phyloP scores from a whole-genome alignment of 1,284 basidiomycete genomes.

The Ganoderma multipileum region DNA sequence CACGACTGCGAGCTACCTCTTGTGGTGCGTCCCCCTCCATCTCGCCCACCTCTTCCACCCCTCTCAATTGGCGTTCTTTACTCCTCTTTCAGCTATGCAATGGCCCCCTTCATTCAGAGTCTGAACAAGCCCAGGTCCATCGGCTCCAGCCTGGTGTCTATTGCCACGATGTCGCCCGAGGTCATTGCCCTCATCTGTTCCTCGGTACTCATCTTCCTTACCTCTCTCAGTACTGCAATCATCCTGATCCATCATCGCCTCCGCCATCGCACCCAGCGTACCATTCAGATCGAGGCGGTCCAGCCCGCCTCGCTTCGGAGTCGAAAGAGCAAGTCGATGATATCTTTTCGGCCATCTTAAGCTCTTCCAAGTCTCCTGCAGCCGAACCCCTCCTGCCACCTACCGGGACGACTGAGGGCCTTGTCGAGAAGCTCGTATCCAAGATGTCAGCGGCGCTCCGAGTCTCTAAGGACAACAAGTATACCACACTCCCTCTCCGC shows the following conservation, averaged over 20 bases:
- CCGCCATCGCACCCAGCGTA: neutral
- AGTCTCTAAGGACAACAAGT: neutral
- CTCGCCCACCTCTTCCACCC: neutral
- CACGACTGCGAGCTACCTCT: neutral
- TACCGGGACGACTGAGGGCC: neutral
- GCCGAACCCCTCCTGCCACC: neutral
- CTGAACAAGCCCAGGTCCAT: neutral
- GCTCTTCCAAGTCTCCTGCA: neutral
- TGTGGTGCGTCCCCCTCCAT: neutral
- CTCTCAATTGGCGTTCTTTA: neutral
- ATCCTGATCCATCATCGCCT: neutral
- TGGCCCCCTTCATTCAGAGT: neutral
- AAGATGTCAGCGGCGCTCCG: neutral
- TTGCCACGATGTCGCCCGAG: neutral
- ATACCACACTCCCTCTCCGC: neutral
- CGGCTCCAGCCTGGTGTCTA: neutral
- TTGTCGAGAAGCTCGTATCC: neutral
- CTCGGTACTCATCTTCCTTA: neutral
- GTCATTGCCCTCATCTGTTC: neutral
- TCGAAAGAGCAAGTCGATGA: neutral
- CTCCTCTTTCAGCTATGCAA: neutral
- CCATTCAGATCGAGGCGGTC: neutral
- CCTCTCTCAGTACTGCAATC: neutral
- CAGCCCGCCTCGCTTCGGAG: neutral
- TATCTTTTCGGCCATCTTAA: neutral